Evolutionary conservation across 2,329 filamentous ascomycete species (phyloP).

Genomic region (Penicillium sp.): DNA sequence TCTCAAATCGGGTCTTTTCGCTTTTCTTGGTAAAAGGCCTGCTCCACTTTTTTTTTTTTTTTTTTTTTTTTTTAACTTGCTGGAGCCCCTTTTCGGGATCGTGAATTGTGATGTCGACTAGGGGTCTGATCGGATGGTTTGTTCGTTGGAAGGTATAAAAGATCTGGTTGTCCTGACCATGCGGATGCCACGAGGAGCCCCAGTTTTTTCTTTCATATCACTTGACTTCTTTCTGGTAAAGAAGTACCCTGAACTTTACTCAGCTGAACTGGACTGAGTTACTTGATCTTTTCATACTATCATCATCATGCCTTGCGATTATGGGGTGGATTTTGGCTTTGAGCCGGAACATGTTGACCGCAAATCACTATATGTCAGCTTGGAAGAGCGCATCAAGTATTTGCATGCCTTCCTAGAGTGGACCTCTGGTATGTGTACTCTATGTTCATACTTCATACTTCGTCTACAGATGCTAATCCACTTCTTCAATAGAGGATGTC

Average conservation of each 20-base stretch:
- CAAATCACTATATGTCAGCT: constrained; percentile 68
- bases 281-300: not conserved
- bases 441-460: not conserved
- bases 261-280: not conserved
- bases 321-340: constrained; percentile 8
- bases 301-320: constrained; percentile 22
- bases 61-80: not conserved
- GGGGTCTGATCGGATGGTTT: constrained; percentile 1
- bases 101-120: not conserved
- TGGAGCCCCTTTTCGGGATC: not conserved
- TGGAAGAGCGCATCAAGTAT: constrained; percentile 70
- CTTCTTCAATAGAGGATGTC: constrained; percentile 61
- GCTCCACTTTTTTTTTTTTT: not conserved
- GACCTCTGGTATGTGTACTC: constrained; percentile 58
- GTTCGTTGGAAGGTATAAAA: constrained; percentile 16
- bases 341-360: constrained; percentile 63
- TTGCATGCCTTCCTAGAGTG: constrained; percentile 77
- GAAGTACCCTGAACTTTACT: not conserved
- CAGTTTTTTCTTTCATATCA: constrained; percentile 6
- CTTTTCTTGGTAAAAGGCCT: constrained; percentile 10
- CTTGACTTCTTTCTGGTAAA: not conserved
- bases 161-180: constrained; percentile 8
- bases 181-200: constrained; percentile 16
- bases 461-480: not conserved
- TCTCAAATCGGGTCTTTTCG: constrained; percentile 5